A percentile compares a stretch with the other conserved stretches of the same genome.
phyloP scores from a whole-genome alignment of 2,329 filamentous ascomycete species.

The Diaporthe helianthi region DNA sequence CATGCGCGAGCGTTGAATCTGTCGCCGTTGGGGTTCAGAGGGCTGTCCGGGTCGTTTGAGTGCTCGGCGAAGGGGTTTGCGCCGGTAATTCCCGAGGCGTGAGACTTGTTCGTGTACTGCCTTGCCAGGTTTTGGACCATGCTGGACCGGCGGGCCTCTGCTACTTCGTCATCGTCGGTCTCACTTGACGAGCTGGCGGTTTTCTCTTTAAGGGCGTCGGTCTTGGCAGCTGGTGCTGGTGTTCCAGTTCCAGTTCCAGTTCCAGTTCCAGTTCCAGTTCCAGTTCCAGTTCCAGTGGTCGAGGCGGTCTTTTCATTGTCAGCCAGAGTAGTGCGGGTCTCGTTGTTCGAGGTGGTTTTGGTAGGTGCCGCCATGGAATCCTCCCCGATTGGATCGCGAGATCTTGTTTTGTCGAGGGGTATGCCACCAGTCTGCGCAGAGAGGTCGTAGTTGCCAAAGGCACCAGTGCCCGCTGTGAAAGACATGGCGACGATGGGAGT shows the following conservation, averaged over 20 bases:
- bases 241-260: too few species aligned
- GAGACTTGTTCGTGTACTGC: conserved; percentile 59
- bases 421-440: conserved; percentile 53
- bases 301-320: conserved; percentile 40
- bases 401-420: conserved; percentile 39
- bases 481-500: conserved; percentile 45
- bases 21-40: conserved; percentile 55
- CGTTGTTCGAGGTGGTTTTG: conserved; percentile 34
- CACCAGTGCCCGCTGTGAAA: conserved; percentile 46
- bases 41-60: conserved; percentile 48
- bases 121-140: conserved; percentile 63
- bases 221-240: conserved; percentile 47
- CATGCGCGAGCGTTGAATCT: conserved; percentile 63
- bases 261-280: not conserved
- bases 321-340: conserved; percentile 33
- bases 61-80: conserved; percentile 57
- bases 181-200: conserved; percentile 39
- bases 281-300: not conserved
- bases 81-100: conserved; percentile 41
- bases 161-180: conserved; percentile 46
- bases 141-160: conserved; percentile 58
- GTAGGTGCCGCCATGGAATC: conserved; percentile 33
- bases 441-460: conserved; percentile 57
- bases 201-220: conserved; percentile 35
- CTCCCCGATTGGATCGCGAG: conserved; percentile 34